Evolutionary conservation across 306 rosid species (phyloP).

Genomic region (Castanopsis chinensis): DNA sequence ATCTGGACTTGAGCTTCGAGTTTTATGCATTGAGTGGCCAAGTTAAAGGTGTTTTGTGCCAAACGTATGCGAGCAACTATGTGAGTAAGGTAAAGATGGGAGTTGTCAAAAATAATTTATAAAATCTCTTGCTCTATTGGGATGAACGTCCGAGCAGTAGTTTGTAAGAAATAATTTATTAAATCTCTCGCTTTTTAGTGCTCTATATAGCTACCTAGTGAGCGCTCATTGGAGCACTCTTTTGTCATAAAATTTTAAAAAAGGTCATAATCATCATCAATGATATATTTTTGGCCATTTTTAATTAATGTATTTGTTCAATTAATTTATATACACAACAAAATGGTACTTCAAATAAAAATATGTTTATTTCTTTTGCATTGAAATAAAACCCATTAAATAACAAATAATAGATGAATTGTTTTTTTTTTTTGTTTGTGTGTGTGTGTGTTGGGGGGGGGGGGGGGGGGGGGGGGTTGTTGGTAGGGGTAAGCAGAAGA

Average conservation of each 20-base stretch:
- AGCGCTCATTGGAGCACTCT: background rate
- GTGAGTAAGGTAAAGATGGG: constrained; percentile 43
- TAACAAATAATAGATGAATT: too few relatives aligned
- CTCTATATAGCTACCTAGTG: background rate
- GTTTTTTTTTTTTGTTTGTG: too few relatives aligned
- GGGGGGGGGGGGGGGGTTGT: too few relatives aligned
- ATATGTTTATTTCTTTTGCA: too few relatives aligned
- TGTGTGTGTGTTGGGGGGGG: too few relatives aligned
- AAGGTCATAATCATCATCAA: background rate
- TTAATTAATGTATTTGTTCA: too few relatives aligned
- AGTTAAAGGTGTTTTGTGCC: constrained; percentile 31
- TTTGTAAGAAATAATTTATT: constrained; percentile 31
- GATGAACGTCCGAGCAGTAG: constrained; percentile 33
- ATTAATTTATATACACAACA: too few relatives aligned
- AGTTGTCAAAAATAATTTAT: constrained; percentile 26
- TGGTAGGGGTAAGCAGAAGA: too few relatives aligned
- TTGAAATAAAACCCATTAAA: too few relatives aligned
- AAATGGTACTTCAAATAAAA: too few relatives aligned
- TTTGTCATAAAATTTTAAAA: background rate
- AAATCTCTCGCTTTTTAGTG: background rate
- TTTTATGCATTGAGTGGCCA: constrained; percentile 21
- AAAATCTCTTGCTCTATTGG: constrained; percentile 24
- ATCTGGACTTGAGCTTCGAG: constrained; percentile 32
- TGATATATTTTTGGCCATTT: too few relatives aligned
- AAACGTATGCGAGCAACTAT: constrained; percentile 19